Percentiles rank a stretch among this genome's conserved stretches.
These are phyloP conservation scores for Phytopythium oedochilum DNA, from an alignment of 352 stramenopile genomes.

Conservation along the genomic window DNA sequence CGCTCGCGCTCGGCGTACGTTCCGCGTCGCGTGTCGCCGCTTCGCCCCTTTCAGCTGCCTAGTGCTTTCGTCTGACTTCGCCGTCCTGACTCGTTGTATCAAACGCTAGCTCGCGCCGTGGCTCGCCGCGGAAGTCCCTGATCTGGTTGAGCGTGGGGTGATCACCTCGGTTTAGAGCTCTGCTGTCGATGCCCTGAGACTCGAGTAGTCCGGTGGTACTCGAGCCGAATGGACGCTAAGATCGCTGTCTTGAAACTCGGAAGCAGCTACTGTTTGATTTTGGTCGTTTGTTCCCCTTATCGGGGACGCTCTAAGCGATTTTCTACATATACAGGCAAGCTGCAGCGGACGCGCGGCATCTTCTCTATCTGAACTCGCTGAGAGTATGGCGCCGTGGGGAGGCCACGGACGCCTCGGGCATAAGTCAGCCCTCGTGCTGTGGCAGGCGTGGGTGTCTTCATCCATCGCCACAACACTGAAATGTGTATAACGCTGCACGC, in stretches of 20 bases:
- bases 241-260: background rate
- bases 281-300: background rate
- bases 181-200: no score
- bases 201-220: no score
- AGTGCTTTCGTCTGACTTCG: background rate
- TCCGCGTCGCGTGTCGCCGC: no score
- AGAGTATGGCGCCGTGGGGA: background rate
- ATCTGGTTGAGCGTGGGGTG: slow-evolving; percentile 74
- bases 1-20: slow-evolving; percentile 74
- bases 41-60: background rate
- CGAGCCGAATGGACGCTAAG: background rate
- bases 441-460: no score
- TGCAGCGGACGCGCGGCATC: background rate
- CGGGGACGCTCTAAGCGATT: background rate
- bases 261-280: background rate
- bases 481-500: background rate
- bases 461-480: no score
- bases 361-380: background rate
- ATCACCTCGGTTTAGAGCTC: slow-evolving; percentile 60
- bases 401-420: background rate
- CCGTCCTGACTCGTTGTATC: background rate
- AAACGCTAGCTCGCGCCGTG: slow-evolving; percentile 68
- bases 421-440: no score
- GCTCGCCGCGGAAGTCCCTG: slow-evolving; percentile 83
- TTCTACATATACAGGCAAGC: background rate